These are phyloP conservation scores for Malus sieversii DNA, from an alignment of 306 rosid species.

Conservation along the genomic window DNA sequence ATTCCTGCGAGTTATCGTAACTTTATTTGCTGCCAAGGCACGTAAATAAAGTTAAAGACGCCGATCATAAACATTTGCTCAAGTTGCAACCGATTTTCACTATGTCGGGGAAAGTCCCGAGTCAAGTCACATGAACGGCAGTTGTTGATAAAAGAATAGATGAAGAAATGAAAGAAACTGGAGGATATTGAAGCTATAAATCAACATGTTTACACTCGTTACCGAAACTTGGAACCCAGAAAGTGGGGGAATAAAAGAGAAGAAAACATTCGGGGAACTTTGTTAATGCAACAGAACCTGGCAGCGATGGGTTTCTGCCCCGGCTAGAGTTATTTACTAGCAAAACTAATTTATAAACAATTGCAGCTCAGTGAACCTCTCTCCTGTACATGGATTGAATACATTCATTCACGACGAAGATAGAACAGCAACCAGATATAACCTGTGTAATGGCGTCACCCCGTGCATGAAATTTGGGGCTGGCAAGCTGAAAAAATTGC, in stretches of 20 bases:
- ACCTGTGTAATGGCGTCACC: not conserved
- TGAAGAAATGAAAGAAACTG: not conserved
- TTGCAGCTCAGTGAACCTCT: conserved; percentile 35
- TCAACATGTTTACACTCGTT: not conserved
- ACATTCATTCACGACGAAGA: conserved; percentile 17
- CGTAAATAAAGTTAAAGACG: too few relatives aligned
- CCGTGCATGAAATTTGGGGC: conserved; percentile 4
- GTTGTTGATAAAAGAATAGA: not conserved
- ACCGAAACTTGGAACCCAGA: not conserved
- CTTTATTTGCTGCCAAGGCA: too few relatives aligned
- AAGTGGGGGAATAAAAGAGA: not conserved
- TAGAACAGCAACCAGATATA: not conserved
- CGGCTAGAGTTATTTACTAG: conserved; percentile 22
- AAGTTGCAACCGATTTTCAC: not conserved
- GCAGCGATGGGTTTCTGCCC: conserved; percentile 10
- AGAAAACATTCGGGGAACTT: not conserved
- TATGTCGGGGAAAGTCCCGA: too few relatives aligned
- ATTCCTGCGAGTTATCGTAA: too few relatives aligned
- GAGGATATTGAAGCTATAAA: not conserved
- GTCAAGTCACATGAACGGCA: not conserved
- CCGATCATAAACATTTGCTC: too few relatives aligned
- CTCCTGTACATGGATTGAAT: conserved; percentile 39
- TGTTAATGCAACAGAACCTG: conserved; percentile 17
- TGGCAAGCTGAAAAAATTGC: conserved; percentile 12
- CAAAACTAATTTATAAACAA: conserved; percentile 43